Base-by-base conservation (phyloP, 352 stramenopile genomes). In the Globisporangium canariense region DNA sequence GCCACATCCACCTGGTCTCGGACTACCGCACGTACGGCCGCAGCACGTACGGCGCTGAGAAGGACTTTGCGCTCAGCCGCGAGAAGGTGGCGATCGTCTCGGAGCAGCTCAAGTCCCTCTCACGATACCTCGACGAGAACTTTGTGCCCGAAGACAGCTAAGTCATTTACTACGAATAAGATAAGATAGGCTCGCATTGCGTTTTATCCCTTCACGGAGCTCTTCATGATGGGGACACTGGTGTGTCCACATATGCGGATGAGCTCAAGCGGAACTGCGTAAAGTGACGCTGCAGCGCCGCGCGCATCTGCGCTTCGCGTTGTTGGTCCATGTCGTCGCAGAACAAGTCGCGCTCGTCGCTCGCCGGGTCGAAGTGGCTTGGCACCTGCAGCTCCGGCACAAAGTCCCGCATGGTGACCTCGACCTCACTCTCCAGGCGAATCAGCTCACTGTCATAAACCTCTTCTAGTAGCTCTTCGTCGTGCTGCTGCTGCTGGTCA, bases 1-100 rank as follows among this genome's bases (percentile, higher is more conserved):
- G 78, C 68, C 83, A 95, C 68, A 89, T 93, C 64, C 86, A 95
- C 71, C 66, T 95, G 18, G 86, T 95, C 36, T 88, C 83, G 54
- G 83, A 95, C 71, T 95, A 95, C 67, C 86, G 86, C 56, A 88
- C 76, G 13, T 95, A 88, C 65, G 83, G 80, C 30, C 84, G 86
- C 62, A 93, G 84, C 69, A 89, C 84, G 53, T 95, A 95, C 67
- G 85, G 86, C 65, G 78, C 84, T 28, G 86, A 95, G 62, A 93
- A 93, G 59, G 84, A 93, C 73, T 74, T 85, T 49, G 81, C 83
- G 53, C 76, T 95, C 57, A 81, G 77, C 40, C 83, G 80, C 34
- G 85, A 90, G 25, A 95, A 95, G 53, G 80, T 93, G 55, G 79
- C 84, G 51, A 71, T 95, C 56, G 81, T 95, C 34, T 82, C 80